phyloP scores from a whole-genome alignment of 176 grass and related monocot species.

The Oryza punctata region DNA sequence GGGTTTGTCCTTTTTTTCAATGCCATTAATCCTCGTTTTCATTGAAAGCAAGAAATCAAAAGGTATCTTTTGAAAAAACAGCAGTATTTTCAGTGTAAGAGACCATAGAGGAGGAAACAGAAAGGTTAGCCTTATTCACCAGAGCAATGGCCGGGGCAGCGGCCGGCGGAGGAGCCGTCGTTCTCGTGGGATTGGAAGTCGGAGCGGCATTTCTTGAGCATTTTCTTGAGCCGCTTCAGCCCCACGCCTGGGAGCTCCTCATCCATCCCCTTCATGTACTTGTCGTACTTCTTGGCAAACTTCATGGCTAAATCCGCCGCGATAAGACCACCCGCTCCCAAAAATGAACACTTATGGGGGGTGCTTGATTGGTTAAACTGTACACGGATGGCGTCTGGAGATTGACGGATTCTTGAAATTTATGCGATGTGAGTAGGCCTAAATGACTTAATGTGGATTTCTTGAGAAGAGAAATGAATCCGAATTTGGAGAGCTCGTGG shows the following conservation, averaged over 20 bases:
- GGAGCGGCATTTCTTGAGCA: conserved; percentile 66
- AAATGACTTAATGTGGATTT: too few relatives aligned
- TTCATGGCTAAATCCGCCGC: conserved; percentile 53
- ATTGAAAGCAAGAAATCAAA: too few relatives aligned
- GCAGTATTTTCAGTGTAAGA: neutral
- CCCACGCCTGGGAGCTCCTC: conserved; percentile 73
- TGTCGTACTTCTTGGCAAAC: conserved; percentile 85
- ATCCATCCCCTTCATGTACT: conserved; percentile 69
- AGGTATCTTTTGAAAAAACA: too few relatives aligned
- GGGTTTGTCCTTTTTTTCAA: neutral
- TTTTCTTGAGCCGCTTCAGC: conserved; percentile 86
- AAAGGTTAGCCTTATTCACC: conserved; percentile 41
- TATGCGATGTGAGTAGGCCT: too few relatives aligned
- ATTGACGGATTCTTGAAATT: neutral
- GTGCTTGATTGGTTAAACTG: neutral
- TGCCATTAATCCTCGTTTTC: neutral
- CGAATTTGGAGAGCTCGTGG: neutral
- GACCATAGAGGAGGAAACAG: neutral
- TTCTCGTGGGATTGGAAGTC: conserved; percentile 26
- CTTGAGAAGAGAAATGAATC: neutral
- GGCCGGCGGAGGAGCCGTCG: neutral
- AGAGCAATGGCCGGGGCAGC: conserved; percentile 53
- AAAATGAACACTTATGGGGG: neutral
- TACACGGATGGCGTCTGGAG: neutral
- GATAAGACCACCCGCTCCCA: neutral